phyloP scores from a whole-genome alignment of 306 rosid genomes.

The Parietaria judaica region DNA sequence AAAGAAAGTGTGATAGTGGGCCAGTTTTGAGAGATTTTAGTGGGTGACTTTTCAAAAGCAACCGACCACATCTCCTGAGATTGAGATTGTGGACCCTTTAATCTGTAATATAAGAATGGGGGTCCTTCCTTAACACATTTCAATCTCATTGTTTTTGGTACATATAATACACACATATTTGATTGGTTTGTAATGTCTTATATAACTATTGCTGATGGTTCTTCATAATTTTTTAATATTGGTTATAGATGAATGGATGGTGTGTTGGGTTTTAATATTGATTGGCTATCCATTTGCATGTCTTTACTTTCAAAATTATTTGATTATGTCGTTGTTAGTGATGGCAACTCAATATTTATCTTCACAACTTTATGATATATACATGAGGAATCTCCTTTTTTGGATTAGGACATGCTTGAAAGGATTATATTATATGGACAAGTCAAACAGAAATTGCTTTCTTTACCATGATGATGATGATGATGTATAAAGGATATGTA shows the following conservation, averaged over 20 bases:
- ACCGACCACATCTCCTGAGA: constrained; percentile 19
- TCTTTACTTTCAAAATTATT: neutral
- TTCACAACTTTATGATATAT: constrained; percentile 18
- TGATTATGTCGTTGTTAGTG: neutral
- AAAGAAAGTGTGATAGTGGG: constrained; percentile 31
- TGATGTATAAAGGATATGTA: neutral
- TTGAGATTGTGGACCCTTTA: constrained; percentile 20
- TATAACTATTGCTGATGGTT: constrained; percentile 8
- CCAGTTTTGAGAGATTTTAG: constrained; percentile 3
- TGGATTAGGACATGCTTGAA: constrained; percentile 1
- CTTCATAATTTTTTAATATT: no score
- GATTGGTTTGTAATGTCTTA: neutral
- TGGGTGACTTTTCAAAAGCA: constrained; percentile 21
- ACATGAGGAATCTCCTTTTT: constrained; percentile 33
- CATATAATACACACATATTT: constrained; percentile 5
- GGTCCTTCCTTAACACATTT: constrained; percentile 5
- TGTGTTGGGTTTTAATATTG: no score
- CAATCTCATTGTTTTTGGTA: neutral
- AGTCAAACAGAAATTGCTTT: neutral
- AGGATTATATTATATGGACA: neutral
- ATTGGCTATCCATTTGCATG: neutral
- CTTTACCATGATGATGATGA: neutral
- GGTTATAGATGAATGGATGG: no score
- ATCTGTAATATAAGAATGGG: constrained; percentile 7
- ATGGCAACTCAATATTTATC: neutral